Percentiles rank a stretch among this genome's conserved stretches.
These are phyloP conservation scores for Cyclotella distinguenda DNA, from an alignment of 108 stramenopile genomes.

Conservation along the genomic window DNA sequence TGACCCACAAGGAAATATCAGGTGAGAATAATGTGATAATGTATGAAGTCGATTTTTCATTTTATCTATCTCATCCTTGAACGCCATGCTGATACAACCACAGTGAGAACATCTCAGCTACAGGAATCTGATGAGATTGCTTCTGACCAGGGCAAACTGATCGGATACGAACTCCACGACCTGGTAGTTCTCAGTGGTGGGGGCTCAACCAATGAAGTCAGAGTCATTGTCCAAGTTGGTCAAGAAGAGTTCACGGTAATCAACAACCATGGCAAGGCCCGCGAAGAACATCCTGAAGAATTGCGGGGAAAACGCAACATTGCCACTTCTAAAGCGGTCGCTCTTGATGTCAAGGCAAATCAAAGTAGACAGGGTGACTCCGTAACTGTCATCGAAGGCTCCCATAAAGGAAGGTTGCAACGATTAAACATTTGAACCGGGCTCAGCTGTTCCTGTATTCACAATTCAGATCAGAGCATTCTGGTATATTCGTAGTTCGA, in stretches of 20 bases:
- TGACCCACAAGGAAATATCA: slow-evolving; percentile 90
- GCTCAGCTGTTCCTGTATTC: slow-evolving; percentile 88
- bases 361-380: slow-evolving; percentile 84
- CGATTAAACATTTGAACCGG: slow-evolving; percentile 89
- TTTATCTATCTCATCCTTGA: neutral
- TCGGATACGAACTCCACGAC: slow-evolving; percentile 88
- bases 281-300: slow-evolving; percentile 88
- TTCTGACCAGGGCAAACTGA: slow-evolving; percentile 84
- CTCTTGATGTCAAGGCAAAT: slow-evolving; percentile 86
- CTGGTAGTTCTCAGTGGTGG: slow-evolving; percentile 89
- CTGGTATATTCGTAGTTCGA: slow-evolving; percentile 88
- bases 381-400: slow-evolving; percentile 86
- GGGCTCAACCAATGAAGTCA: slow-evolving; percentile 87
- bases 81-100: neutral
- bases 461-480: slow-evolving; percentile 82
- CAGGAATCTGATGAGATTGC: slow-evolving; percentile 87
- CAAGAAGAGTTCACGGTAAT: slow-evolving; percentile 91
- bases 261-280: slow-evolving; percentile 85
- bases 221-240: slow-evolving; percentile 90
- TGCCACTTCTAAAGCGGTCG: slow-evolving; percentile 79
- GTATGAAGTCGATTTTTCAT: neutral
- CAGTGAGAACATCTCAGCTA: slow-evolving; percentile 80
- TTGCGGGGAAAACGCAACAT: slow-evolving; percentile 86
- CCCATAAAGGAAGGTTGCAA: slow-evolving; percentile 86
- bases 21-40: slow-evolving; percentile 18